Evolutionary conservation across 441 rosid genomes (phyloP), one percentile per base, ranked within the genome.

Genomic region (Bruguiera hainesii): DNA sequence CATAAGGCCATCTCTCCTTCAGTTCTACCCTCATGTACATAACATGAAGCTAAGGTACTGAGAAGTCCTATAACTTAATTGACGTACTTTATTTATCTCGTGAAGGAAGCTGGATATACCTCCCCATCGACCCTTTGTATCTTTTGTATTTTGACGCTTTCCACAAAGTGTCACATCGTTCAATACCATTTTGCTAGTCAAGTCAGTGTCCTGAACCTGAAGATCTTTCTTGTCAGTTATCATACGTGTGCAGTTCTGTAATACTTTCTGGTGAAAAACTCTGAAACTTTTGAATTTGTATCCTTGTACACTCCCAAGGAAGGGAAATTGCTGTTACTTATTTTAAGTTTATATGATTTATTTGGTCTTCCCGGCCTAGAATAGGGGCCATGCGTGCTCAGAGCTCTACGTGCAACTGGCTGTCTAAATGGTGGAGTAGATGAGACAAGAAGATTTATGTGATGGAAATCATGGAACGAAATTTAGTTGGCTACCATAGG

Each of bases 21-120:
- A 63, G 68, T 68, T 70, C 8, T 31, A 20, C 46, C 56, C 37
- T 31, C 9, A 58, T 79, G 84, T 83, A 81, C 73, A 81, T 76
- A 76, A 63, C 67, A 71, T 68, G 74, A 77, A 61, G 31, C 37
- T 3, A 67, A 78, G 71, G 60, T 56, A 61, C 61, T 61, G 15
- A 50, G 8, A n/a, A 26, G 53, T 64, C 19, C 16, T 15, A 30
- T 23, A 29, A 39, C 26, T 73, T 55, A 35, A 28, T 26, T 57
- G 31, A 37, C 30, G 29, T 53, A 53, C 48, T 33, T 39, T 20
- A 46, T 46, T 3, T 33, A 30, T 15, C 37, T 66, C 30, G 55
- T 50, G 64, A 28, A 70, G 65, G 65, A 31, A 39, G 48, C n/a
- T 69, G 42, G 69, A 65, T 42, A 56, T 30, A 16, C 13, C 7